A percentile compares a stretch with the other conserved stretches of the same genome.
These are phyloP conservation scores for Colletotrichum eremochloae DNA, from an alignment of 2,329 filamentous ascomycete genomes.

Conservation along the genomic window DNA sequence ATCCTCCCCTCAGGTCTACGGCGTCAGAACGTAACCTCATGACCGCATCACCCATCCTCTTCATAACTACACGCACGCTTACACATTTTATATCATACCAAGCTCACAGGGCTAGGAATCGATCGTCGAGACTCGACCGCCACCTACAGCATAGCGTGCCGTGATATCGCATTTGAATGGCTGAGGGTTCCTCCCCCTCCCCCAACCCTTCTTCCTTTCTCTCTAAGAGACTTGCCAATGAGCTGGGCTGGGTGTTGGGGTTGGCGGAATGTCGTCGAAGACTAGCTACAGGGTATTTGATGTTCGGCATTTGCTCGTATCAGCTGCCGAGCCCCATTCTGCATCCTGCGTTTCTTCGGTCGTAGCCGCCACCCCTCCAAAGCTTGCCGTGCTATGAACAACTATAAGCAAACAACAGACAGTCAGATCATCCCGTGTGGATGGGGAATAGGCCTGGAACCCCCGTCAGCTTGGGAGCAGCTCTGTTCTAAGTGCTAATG, in stretches of 20 bases:
- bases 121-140: not conserved
- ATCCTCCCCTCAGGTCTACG: not conserved
- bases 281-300: not conserved
- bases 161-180: not conserved
- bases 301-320: not conserved
- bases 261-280: not conserved
- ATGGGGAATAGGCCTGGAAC: conserved; percentile 1
- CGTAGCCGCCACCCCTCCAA: not conserved
- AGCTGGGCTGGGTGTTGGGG: not conserved
- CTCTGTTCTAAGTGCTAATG: conserved; percentile 8
- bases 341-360: no score
- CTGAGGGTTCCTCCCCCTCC: not conserved
- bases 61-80: not conserved
- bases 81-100: not conserved
- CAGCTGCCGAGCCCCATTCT: not conserved
- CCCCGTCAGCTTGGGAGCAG: conserved; percentile 10
- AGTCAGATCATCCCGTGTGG: conserved; percentile 19
- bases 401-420: not conserved
- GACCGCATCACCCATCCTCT: not conserved
- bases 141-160: not conserved
- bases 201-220: not conserved
- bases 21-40: not conserved
- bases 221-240: not conserved
- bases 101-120: not conserved
- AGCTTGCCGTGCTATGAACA: conserved; percentile 9